Evolutionary conservation across 192 early-diverging fungal genomes (phyloP).

Genomic region (Chytriomyces confervae): DNA sequence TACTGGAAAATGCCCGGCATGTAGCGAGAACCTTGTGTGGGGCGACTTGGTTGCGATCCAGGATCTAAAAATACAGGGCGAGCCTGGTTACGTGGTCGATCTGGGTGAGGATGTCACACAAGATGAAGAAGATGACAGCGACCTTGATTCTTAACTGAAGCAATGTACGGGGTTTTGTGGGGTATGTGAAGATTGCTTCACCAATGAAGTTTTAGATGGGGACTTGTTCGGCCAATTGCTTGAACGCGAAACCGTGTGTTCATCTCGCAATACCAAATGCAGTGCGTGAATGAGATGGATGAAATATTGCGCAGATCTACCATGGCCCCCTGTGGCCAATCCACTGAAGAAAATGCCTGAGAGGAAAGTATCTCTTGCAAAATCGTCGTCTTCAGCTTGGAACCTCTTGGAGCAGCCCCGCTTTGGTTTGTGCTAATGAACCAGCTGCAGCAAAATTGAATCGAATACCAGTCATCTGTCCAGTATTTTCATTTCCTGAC

Average conservation of each 20-base stretch:
- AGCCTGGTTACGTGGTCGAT: background rate
- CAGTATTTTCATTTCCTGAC: too few species aligned
- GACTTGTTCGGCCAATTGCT: constrained; percentile 22
- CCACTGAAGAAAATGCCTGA: too few species aligned
- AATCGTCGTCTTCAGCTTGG: too few species aligned
- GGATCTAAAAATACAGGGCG: background rate
- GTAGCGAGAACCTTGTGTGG: constrained; percentile 41
- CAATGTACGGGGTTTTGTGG: background rate
- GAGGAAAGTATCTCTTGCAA: too few species aligned
- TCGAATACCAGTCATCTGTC: too few species aligned
- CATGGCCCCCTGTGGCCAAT: too few species aligned
- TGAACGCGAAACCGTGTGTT: background rate
- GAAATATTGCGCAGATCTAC: too few species aligned
- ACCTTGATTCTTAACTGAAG: background rate
- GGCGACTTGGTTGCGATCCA: constrained; percentile 42
- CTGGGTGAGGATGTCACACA: background rate
- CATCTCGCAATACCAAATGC: too few species aligned
- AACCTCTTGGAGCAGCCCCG: too few species aligned
- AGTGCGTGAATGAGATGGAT: too few species aligned
- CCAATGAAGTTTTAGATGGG: constrained; percentile 17
- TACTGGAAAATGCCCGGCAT: constrained; percentile 45
- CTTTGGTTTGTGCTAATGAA: too few species aligned
- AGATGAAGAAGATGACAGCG: background rate
- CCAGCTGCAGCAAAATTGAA: too few species aligned
- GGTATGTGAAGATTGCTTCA: background rate